phyloP scores from a whole-genome alignment of 2,329 filamentous ascomycete genomes.

The Arthrobotrys conoides region DNA sequence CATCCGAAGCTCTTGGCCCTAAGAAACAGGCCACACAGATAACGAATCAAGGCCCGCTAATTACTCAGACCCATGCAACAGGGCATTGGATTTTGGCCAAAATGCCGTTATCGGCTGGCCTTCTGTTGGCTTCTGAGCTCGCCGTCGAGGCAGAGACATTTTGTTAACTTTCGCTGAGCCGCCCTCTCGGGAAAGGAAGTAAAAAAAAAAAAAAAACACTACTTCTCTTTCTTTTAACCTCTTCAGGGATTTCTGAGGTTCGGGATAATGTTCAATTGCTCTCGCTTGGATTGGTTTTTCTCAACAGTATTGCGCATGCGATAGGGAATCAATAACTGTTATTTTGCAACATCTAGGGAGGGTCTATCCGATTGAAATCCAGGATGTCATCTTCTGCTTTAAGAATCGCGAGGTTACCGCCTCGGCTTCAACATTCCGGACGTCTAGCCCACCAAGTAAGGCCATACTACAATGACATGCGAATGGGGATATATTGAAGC shows the following conservation, averaged over 20 bases:
- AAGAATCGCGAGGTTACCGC: slow-evolving; percentile 23
- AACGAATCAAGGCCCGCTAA: slow-evolving; percentile 52
- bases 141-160: slow-evolving; percentile 22
- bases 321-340: not conserved
- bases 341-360: slow-evolving; percentile 2
- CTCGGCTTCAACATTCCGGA: slow-evolving; percentile 2
- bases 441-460: slow-evolving; percentile 30
- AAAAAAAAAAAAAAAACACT: slow-evolving; percentile 11
- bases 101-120: slow-evolving; percentile 58
- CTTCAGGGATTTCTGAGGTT: not conserved
- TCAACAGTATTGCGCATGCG: not conserved
- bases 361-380: not conserved
- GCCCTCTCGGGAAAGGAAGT: not conserved
- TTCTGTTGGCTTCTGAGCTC: slow-evolving; percentile 15
- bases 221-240: not conserved
- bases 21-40: not conserved
- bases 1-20: slow-evolving; percentile 4
- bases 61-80: slow-evolving; percentile 32
- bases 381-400: slow-evolving; percentile 27
- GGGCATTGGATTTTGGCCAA: slow-evolving; percentile 16
- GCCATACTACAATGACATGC: not conserved
- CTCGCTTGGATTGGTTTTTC: slow-evolving; percentile 4
- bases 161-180: slow-evolving; percentile 27
- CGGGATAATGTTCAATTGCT: slow-evolving; percentile 13
- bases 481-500: not conserved